phyloP scores from a whole-genome alignment of 176 grass and related monocot species.

The Bolboschoenus planiculmis region DNA sequence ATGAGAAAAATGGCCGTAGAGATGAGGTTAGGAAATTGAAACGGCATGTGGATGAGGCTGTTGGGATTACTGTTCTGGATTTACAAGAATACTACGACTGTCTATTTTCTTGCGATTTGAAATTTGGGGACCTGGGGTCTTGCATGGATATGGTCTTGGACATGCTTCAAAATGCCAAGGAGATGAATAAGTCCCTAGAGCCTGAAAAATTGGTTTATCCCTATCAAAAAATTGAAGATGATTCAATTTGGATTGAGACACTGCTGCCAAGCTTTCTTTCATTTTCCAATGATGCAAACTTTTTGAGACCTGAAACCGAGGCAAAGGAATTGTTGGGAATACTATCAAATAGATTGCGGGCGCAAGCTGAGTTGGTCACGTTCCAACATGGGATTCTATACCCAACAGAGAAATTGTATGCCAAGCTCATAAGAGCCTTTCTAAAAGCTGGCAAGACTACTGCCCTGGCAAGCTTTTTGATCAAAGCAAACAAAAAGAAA shows the following conservation, averaged over 20 bases:
- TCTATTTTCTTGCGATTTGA: slow-evolving; percentile 67
- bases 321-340: slow-evolving; percentile 42
- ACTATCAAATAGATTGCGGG: slow-evolving; percentile 57
- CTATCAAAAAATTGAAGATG: slow-evolving; percentile 24
- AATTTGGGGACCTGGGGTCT: slow-evolving; percentile 67
- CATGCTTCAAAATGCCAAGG: slow-evolving; percentile 73
- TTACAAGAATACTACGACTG: slow-evolving; percentile 73
- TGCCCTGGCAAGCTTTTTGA: slow-evolving; percentile 65
- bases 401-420: slow-evolving; percentile 88
- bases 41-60: slow-evolving; percentile 57
- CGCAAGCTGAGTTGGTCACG: slow-evolving; percentile 52
- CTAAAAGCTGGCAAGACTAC: slow-evolving; percentile 56
- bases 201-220: slow-evolving; percentile 51
- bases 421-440: slow-evolving; percentile 76
- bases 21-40: slow-evolving; percentile 72
- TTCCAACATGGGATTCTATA: slow-evolving; percentile 69
- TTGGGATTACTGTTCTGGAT: slow-evolving; percentile 57
- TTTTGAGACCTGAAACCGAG: slow-evolving; percentile 49
- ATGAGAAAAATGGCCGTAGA: slow-evolving; percentile 78
- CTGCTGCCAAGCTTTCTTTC: slow-evolving; percentile 36
- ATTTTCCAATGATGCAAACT: slow-evolving; percentile 59
- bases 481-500: slow-evolving; percentile 75
- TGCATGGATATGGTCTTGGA: slow-evolving; percentile 63
- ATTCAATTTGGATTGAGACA: slow-evolving; percentile 31
- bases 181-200: slow-evolving; percentile 53